Percentiles rank a stretch among this genome's conserved stretches.
Evolutionary conservation across 108 stramenopile species (phyloP).

Genomic region (Cyclostephanos invisitatus): DNA sequence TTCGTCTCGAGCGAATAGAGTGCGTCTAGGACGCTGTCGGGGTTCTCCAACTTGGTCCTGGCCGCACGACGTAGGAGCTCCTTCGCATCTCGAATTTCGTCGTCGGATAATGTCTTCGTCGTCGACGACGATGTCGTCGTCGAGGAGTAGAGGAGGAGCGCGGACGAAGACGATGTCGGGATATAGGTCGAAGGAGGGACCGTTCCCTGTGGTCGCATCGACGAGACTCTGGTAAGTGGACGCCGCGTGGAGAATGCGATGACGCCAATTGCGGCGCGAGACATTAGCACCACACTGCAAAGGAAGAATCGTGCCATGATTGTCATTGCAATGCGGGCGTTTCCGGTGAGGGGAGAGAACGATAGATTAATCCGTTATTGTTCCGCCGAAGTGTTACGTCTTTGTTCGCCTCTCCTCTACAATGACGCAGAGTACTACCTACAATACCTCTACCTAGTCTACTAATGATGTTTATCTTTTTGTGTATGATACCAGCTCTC

Average conservation of each 20-base stretch:
- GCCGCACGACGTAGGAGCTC: slow-evolving; percentile 65
- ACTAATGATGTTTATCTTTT: too few species aligned
- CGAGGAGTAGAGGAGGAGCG: not conserved
- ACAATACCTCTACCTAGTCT: too few species aligned
- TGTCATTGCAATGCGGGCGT: not conserved
- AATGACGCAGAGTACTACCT: too few species aligned
- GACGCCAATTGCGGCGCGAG: not conserved
- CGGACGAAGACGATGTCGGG: not conserved
- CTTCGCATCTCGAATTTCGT: slow-evolving; percentile 50
- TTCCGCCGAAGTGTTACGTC: too few species aligned
- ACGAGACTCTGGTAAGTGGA: not conserved
- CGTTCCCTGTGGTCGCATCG: not conserved
- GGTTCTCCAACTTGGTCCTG: slow-evolving; percentile 77
- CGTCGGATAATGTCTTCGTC: slow-evolving; percentile 35
- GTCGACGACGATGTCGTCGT: slow-evolving; percentile 11
- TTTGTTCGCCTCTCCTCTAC: too few species aligned
- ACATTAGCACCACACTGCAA: not conserved
- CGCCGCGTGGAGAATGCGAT: not conserved
- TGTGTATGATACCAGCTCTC: too few species aligned
- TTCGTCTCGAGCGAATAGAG: slow-evolving; percentile 69
- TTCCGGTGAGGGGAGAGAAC: too few species aligned
- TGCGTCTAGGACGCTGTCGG: slow-evolving; percentile 67
- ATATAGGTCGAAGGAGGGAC: not conserved
- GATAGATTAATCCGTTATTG: too few species aligned
- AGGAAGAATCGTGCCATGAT: slow-evolving; percentile 13